A percentile compares a stretch with the other conserved stretches of the same genome.
Conservation (phyloP, 2,329 filamentous ascomycete genomes). For the Colletotrichum chlorophyti region DNA sequence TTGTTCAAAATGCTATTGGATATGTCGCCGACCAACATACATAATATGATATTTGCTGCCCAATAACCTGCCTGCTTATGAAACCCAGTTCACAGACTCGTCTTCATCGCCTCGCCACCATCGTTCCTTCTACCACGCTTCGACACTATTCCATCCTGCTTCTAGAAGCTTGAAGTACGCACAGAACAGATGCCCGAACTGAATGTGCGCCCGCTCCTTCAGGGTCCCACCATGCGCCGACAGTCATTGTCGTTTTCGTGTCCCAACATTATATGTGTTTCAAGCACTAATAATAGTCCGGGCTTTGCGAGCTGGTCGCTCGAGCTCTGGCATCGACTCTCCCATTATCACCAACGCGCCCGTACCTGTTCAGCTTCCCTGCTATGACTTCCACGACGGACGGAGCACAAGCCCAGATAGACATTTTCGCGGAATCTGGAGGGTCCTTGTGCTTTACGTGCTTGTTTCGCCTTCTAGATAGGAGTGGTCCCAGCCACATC, state of each 20-base stretch:
- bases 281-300: not conserved
- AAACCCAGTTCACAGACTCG: not conserved
- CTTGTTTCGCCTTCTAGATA: not conserved
- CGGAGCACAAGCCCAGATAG: not conserved
- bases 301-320: not conserved
- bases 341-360: too few relatives aligned
- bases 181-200: not conserved
- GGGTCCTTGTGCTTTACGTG: conserved; percentile 1
- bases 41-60: not conserved
- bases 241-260: not conserved
- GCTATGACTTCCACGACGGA: not conserved
- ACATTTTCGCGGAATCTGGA: not conserved
- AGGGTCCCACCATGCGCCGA: not conserved
- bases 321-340: too few relatives aligned
- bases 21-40: not conserved
- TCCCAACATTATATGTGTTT: not conserved
- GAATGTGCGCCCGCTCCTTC: too few relatives aligned
- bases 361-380: too few relatives aligned
- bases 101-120: not conserved
- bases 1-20: not conserved
- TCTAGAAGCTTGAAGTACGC: not conserved
- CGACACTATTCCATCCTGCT: not conserved
- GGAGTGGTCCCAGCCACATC: too few relatives aligned
- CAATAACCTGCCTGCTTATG: not conserved
- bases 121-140: not conserved